phyloP scores from a whole-genome alignment of 2,329 filamentous ascomycete genomes.

The Calonectria hawksworthii region DNA sequence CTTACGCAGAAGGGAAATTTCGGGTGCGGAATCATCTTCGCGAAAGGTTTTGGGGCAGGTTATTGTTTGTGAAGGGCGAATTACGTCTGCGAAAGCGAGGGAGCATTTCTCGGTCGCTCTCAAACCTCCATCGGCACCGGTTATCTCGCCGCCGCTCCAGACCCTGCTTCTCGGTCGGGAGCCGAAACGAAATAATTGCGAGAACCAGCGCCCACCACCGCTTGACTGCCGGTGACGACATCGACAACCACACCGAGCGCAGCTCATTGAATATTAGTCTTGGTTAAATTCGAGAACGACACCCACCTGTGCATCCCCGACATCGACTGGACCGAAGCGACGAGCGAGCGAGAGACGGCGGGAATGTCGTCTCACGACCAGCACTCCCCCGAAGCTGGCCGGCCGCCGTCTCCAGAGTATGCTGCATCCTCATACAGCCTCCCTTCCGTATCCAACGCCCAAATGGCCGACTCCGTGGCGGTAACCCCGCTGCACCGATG shows the following conservation, averaged over 20 bases:
- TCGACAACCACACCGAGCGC: neutral
- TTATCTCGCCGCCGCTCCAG: conserved; percentile 18
- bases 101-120: conserved; percentile 15
- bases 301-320: neutral
- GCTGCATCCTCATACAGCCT: conserved; percentile 53
- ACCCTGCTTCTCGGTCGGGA: conserved; percentile 23
- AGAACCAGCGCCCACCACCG: neutral
- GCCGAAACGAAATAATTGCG: conserved; percentile 19
- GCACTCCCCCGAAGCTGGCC: conserved; percentile 52
- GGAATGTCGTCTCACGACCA: conserved; percentile 67
- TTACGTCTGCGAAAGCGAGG: conserved; percentile 16
- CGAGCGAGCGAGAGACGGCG: conserved; percentile 32
- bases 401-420: conserved; percentile 52
- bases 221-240: conserved; percentile 1
- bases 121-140: conserved; percentile 28
- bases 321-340: neutral
- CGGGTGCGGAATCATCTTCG: conserved; percentile 26
- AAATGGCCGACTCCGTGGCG: conserved; percentile 49
- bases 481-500: conserved; percentile 68
- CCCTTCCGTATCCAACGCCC: conserved; percentile 49
- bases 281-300: neutral
- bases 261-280: neutral
- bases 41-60: conserved; percentile 20
- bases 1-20: conserved; percentile 27
- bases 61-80: conserved; percentile 13